A percentile compares a stretch with the other conserved stretches of the same genome.
Conservation (phyloP, 2,329 filamentous ascomycete genomes). For the Nemania diffusa region DNA sequence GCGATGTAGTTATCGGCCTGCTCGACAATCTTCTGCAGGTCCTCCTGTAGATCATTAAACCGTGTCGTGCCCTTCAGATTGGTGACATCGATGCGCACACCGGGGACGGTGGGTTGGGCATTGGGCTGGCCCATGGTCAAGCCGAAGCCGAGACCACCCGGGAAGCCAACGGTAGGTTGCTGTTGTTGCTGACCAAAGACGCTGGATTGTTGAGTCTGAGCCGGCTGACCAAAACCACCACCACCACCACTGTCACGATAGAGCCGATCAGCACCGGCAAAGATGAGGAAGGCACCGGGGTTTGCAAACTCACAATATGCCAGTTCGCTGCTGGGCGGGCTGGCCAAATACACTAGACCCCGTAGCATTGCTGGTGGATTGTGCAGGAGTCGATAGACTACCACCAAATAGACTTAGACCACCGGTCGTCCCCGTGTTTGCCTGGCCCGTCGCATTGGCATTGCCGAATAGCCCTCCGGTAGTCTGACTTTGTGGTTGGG, state of each 20-base stretch:
- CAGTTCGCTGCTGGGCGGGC: slow-evolving; percentile 41
- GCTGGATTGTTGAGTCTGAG: slow-evolving; percentile 38
- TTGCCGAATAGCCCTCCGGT: slow-evolving; percentile 44
- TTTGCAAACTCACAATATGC: slow-evolving; percentile 48
- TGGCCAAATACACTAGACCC: slow-evolving; percentile 39
- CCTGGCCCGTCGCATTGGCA: slow-evolving; percentile 35
- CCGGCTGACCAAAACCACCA: slow-evolving; percentile 33
- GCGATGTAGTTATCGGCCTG: slow-evolving; percentile 83
- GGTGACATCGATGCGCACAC: slow-evolving; percentile 80
- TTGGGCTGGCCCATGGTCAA: slow-evolving; percentile 61
- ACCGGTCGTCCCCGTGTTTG: slow-evolving; percentile 34
- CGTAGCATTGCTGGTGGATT: slow-evolving; percentile 34
- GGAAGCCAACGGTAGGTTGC: slow-evolving; percentile 40
- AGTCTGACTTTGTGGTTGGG: slow-evolving; percentile 23
- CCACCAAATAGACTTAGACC: slow-evolving; percentile 49
- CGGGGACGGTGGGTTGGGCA: slow-evolving; percentile 69
- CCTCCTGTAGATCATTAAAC: slow-evolving; percentile 88
- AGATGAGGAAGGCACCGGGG: background rate
- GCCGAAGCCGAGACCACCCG: slow-evolving; percentile 47
- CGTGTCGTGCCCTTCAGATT: slow-evolving; percentile 88
- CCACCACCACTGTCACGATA: slow-evolving; percentile 38
- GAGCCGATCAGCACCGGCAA: slow-evolving; percentile 14
- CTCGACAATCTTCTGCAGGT: slow-evolving; percentile 81
- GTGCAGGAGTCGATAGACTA: slow-evolving; percentile 16
- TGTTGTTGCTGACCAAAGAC: slow-evolving; percentile 36